A percentile compares a stretch with the other conserved stretches of the same genome.
phyloP scores from a whole-genome alignment of 2,329 filamentous ascomycete species.

The Paecilomyces dactylethromorphus region DNA sequence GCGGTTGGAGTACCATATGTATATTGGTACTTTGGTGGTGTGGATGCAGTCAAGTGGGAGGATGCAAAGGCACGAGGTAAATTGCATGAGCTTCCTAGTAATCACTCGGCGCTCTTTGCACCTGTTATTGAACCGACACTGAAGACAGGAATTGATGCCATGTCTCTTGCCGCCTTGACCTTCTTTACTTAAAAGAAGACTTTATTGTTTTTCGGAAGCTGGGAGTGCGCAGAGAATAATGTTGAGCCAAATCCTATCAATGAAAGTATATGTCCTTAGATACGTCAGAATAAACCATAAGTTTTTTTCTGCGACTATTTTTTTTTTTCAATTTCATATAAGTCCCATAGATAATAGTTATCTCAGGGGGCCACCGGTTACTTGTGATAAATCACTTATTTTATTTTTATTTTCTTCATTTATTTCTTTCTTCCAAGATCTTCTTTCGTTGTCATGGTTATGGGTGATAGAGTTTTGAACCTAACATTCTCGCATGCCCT shows the following conservation, averaged over 20 bases:
- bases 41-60: slow-evolving; percentile 44
- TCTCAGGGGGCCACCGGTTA: too few species aligned
- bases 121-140: slow-evolving; percentile 53
- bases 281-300: too few species aligned
- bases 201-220: not conserved
- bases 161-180: slow-evolving; percentile 45
- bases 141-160: slow-evolving; percentile 44
- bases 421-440: too few species aligned
- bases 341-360: too few species aligned
- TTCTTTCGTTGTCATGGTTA: too few species aligned
- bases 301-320: too few species aligned
- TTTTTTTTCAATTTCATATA: too few species aligned
- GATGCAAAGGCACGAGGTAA: slow-evolving; percentile 39
- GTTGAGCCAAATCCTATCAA: not conserved
- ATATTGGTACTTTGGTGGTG: slow-evolving; percentile 53
- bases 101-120: slow-evolving; percentile 53
- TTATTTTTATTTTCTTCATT: too few species aligned
- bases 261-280: too few species aligned
- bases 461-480: too few species aligned
- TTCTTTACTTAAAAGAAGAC: slow-evolving; percentile 12
- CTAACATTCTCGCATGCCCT: too few species aligned
- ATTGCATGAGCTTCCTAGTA: slow-evolving; percentile 47
- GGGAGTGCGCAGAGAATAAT: slow-evolving; percentile 6
- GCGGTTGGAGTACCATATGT: slow-evolving; percentile 43
- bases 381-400: too few species aligned